A percentile compares a stretch with the other conserved stretches of the same genome.
Conservation (phyloP, 2,329 filamentous ascomycete genomes). For the Hypomyces perniciosus region DNA sequence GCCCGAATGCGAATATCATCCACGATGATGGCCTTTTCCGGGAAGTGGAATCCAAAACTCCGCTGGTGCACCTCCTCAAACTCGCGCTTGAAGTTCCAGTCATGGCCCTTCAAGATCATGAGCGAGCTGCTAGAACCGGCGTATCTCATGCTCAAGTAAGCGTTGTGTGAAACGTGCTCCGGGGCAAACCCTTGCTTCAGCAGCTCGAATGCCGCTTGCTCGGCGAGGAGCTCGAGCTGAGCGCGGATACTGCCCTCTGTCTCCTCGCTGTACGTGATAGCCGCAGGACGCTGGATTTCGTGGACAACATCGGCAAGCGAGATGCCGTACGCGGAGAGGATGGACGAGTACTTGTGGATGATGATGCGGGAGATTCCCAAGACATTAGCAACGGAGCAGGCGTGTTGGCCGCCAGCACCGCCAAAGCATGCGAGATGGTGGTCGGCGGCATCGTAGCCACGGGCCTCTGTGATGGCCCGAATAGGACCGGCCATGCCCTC, state of each 20-base stretch:
- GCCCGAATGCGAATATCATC: slow-evolving; percentile 38
- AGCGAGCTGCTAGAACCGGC: slow-evolving; percentile 37
- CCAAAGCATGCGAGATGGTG: slow-evolving; percentile 33
- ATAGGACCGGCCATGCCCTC: slow-evolving; percentile 32
- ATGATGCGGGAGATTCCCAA: slow-evolving; percentile 38
- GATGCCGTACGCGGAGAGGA: slow-evolving; percentile 42
- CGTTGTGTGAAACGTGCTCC: slow-evolving; percentile 35
- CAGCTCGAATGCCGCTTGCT: slow-evolving; percentile 19
- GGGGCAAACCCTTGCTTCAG: slow-evolving; percentile 25
- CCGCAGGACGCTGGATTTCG: slow-evolving; percentile 33
- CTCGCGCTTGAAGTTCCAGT: slow-evolving; percentile 19
- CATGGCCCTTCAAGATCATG: slow-evolving; percentile 26
- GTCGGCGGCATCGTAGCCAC: slow-evolving; percentile 29
- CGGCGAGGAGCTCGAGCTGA: slow-evolving; percentile 20
- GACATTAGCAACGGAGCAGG: slow-evolving; percentile 36
- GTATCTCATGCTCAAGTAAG: slow-evolving; percentile 39
- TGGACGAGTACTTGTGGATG: slow-evolving; percentile 39
- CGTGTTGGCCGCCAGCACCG: slow-evolving; percentile 38
- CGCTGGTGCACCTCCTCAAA: slow-evolving; percentile 58
- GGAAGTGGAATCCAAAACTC: slow-evolving; percentile 64
- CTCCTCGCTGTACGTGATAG: slow-evolving; percentile 21
- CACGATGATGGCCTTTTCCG: slow-evolving; percentile 35
- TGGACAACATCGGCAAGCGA: slow-evolving; percentile 40
- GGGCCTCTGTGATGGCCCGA: slow-evolving; percentile 30
- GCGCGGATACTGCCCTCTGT: slow-evolving; percentile 15